Evolutionary conservation across 805 yeast genomes (phyloP).

Genomic region (Candida pseudofarinosa): DNA sequence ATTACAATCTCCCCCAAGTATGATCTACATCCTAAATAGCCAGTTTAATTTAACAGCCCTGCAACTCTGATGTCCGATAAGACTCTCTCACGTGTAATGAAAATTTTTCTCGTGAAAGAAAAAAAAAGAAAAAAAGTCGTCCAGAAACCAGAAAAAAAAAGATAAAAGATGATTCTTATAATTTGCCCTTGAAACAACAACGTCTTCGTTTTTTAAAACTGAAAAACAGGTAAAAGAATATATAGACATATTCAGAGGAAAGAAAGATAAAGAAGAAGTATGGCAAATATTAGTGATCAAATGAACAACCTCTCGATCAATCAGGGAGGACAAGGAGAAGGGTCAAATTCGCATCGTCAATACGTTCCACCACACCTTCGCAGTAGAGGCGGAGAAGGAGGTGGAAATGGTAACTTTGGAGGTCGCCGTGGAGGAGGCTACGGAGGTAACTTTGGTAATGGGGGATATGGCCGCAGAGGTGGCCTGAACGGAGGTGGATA

Average conservation of each 20-base stretch:
- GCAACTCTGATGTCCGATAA: not conserved
- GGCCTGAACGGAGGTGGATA: conserved; percentile 13
- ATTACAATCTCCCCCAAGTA: not conserved
- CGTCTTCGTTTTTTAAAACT: not conserved
- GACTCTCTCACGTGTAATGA: conserved; percentile 1
- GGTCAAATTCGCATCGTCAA: conserved; percentile 19
- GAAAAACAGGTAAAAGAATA: not conserved
- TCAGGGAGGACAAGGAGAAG: conserved; percentile 23
- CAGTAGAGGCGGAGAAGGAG: conserved; percentile 21
- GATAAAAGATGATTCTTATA: conserved; percentile 4
- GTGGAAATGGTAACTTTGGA: conserved; percentile 22
- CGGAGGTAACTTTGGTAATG: conserved; percentile 10
- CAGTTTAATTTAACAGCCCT: not conserved
- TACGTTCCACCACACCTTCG: conserved; percentile 59
- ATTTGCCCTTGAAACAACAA: conserved; percentile 1
- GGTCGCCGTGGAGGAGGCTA: conserved; percentile 24
- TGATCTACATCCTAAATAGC: not conserved
- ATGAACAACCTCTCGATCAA: conserved; percentile 53
- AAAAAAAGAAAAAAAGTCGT: conserved; percentile 1
- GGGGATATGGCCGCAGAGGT: conserved; percentile 11
- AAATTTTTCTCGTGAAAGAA: not conserved
- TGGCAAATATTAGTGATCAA: conserved; percentile 58
- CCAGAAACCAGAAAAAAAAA: not conserved
- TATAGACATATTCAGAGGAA: not conserved
- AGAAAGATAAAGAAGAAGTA: conserved; percentile 23